Evolutionary conservation across 139 green algal species (phyloP), one percentile per base, ranked within the genome.

Genomic region (Chlamydomonas sp.): DNA sequence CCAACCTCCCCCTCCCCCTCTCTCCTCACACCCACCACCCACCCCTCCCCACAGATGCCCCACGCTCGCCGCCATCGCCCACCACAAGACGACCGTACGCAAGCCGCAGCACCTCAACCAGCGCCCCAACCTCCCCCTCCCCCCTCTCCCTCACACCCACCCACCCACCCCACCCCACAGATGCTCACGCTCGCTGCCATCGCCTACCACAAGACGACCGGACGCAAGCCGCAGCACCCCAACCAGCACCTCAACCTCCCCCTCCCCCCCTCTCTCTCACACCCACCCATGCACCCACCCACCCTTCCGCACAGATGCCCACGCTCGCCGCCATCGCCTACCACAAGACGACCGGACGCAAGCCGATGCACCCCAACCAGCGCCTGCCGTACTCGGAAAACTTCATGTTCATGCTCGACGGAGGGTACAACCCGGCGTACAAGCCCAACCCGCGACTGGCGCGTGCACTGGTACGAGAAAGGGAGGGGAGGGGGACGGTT

Each of bases 331-430:
- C 93, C 1, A 70, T 91, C 50, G 93, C 93, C 10, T 98, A 98
- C 79, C 93, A 98, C 85, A 88, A 91, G 59, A 81, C 79, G 67
- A 92, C 87, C 2, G 94, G 94, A n/a, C 83, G 92, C 59, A 72
- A 68, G 48, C 70, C 86, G 0, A 77, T 88, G 1, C 69, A 69
- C 13, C 94, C 93, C 57, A 95, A 94, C 75, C 83, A 92, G 79
- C 83, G 84, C 10, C 82, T 99, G 37, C 74, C 74, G 49, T 99
- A 97, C 71, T 76, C 89, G 0, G 94, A 99, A 76, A 96, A 97
- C 83, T 97, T 99, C 73, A 76, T 99, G 58, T 98, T 95, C 90
- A 99, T 99, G 94, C 86, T 99, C 48, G 94, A 98, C 76, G 87
- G 81, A 8, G 83, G 79, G 2, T 65, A 36, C 66, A 85, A 79